Conservation (phyloP, 805 yeast genomes). For the Cyberlindnera xylosilytica region DNA sequence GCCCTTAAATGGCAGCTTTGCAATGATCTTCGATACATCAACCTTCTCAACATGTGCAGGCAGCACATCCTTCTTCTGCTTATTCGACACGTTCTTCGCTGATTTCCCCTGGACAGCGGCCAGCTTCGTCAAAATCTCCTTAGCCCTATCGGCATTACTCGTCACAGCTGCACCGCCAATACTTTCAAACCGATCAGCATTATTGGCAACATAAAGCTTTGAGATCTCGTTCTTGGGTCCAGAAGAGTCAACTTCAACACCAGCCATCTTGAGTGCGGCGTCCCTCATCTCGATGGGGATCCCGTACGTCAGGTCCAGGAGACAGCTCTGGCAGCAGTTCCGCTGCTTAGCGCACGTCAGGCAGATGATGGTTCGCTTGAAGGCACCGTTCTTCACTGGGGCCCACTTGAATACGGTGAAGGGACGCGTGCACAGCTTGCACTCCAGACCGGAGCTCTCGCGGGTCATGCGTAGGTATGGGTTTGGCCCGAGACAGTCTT, state of each 20-base stretch:
- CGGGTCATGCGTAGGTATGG: conserved; percentile 68
- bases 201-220: conserved; percentile 53
- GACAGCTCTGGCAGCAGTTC: conserved; percentile 86
- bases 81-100: conserved; percentile 5
- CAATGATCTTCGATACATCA: conserved; percentile 50
- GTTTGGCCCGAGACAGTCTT: conserved; percentile 65
- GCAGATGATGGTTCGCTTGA: conserved; percentile 70
- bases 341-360: conserved; percentile 72
- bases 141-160: conserved; percentile 39
- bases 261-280: conserved; percentile 72
- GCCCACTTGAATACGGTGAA: conserved; percentile 81
- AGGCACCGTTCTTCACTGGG: conserved; percentile 39
- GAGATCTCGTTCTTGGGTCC: conserved; percentile 52
- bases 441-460: conserved; percentile 71
- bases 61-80: conserved; percentile 10
- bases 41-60: conserved; percentile 26
- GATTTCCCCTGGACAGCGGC: conserved; percentile 16
- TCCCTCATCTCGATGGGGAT: conserved; percentile 80
- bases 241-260: conserved; percentile 35
- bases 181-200: conserved; percentile 34
- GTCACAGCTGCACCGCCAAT: conserved; percentile 37
- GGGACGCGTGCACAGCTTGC: conserved; percentile 82
- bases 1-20: conserved; percentile 69
- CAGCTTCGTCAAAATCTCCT: conserved; percentile 48
- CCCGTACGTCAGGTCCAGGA: conserved; percentile 77